Evolutionary conservation across 2,329 filamentous ascomycete species (phyloP), one percentile per base, ranked within the genome.

Genomic region (Exophiala aquamarina): DNA sequence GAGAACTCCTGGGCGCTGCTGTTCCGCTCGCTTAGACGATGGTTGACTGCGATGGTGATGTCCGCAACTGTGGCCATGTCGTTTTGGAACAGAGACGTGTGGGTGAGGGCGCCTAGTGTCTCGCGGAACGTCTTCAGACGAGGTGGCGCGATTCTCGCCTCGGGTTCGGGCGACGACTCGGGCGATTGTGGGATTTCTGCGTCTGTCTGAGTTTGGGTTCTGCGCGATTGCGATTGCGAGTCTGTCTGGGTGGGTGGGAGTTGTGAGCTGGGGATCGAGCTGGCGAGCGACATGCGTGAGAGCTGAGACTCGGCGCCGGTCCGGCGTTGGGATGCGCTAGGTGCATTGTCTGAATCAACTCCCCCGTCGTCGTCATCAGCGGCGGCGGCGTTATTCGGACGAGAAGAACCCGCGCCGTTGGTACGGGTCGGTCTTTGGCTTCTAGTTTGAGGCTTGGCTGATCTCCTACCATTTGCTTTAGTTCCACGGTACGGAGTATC

Each of bases 21-120:
- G 19, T 71, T 69, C 60, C 33, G 69, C 61, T 11, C 79, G 6
- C 37, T 45, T 15, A 59, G 37, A 76, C 37, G 95, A 60, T 59
- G 82, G 65, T 98, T 98, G 41, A 98, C 87, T 7, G 87, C 87
- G 3, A 77, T 77, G 14, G 96, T 77, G 23, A 98, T 77, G 19
- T 81, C 80, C 53, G 83, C 81, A 2, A 96, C 78, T 51, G 85
- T 78, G 11, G 90, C 89, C 14, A 84, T 82, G 61, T 97, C 93
- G 52, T 94, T 88, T 23, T 84, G 82, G 64, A 98, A 98, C n/a
- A 98, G 68, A 10, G 81, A 77, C 0, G 86, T 86, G 60, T 86
- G 85, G 61, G 95, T 84, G 44, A 98, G 75, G 59, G 89, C 86
- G 18, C 93, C 93, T 3, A 98, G 76, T 2, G 87, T 81, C 9